phyloP scores from a whole-genome alignment of 139 green algal species.

The Volvox africanus region DNA sequence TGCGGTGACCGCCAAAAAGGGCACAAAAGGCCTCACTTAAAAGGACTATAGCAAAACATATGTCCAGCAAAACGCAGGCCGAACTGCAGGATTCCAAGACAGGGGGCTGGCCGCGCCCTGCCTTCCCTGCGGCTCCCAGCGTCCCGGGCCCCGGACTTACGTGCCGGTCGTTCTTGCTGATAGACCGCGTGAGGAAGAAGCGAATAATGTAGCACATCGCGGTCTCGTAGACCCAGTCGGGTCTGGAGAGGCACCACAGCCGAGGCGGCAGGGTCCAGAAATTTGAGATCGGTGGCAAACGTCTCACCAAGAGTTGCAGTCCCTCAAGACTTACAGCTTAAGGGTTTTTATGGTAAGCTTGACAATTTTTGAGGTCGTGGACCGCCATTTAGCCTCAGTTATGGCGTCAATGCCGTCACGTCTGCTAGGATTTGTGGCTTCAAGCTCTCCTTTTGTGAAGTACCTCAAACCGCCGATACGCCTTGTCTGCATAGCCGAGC shows the following conservation, averaged over 20 bases:
- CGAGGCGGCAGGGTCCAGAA: not conserved
- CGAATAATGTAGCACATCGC: slow-evolving; percentile 44
- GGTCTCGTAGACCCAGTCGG: slow-evolving; percentile 41
- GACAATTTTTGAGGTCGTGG: slow-evolving; percentile 28
- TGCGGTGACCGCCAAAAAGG: slow-evolving; percentile 6
- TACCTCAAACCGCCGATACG: not conserved
- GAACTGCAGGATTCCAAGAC: not conserved
- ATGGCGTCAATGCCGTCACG: slow-evolving; percentile 8
- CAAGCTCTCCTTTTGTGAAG: slow-evolving; percentile 20
- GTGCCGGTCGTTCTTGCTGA: slow-evolving; percentile 40
- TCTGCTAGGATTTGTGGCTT: slow-evolving; percentile 1
- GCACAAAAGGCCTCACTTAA: not conserved
- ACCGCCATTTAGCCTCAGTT: slow-evolving; percentile 2
- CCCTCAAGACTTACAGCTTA: slow-evolving; percentile 32
- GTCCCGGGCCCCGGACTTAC: slow-evolving; percentile 21
- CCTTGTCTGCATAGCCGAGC: slow-evolving; percentile 29
- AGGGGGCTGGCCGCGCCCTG: not conserved
- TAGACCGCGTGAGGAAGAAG: slow-evolving; percentile 44
- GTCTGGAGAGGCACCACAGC: slow-evolving; percentile 21
- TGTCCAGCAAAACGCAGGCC: not conserved
- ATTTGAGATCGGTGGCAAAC: not conserved
- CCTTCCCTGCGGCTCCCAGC: not conserved
- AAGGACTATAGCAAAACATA: not conserved
- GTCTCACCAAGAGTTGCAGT: not conserved
- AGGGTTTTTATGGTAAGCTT: slow-evolving; percentile 33